Base-by-base conservation (phyloP, 257 asterid species). In the Eucommia ulmoides region DNA sequence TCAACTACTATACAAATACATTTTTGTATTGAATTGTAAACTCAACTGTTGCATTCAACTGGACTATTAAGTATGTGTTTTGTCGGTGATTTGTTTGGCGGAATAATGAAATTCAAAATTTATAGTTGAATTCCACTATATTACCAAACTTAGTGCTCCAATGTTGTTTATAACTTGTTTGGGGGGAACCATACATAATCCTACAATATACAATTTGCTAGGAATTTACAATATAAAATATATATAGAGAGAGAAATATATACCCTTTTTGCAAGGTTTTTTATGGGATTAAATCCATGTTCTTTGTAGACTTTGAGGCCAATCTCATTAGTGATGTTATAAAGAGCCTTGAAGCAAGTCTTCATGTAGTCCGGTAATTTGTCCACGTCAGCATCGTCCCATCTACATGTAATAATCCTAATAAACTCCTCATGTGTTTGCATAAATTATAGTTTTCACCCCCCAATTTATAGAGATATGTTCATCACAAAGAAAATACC, bases 311-410 rank as follows among this genome's bases (percentile, higher is more conserved):
- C 57, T 6, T 25, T 54, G 18, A 10, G 0, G 18, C 61, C 67
- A 20, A 64, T 49, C 20, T 58, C 71, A 29, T 75, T 56, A 20
- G 79, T 71, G 19, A 68, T 29, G 68, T n/a, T n/a, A n/a, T n/a
- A n/a, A n/a, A n/a, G n/a, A n/a, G n/a, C n/a, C n/a, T n/a, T n/a
- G n/a, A n/a, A 75, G 55, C 79, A 65, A 23, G 14, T 23, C 64
- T 64, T 78, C 93, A 73, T 75, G 56, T 71, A 71, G 12, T 71
- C 64, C 1, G 82, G 82, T 41, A 82, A 51, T 23, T 45, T 29
- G 0, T 64, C 61, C 0, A 63, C 26, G 6, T 62, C 62, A 1
- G 11, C 38, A 14, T 65, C 61, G 19, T 81, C 80, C 80, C 86
- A 74, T 57, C 82, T 74, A 21, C 14, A 2, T 3, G 42, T 14